These are phyloP conservation scores for Tolypocladium cylindrosporum DNA, from an alignment of 2,329 filamentous ascomycete species.

Conservation along the genomic window DNA sequence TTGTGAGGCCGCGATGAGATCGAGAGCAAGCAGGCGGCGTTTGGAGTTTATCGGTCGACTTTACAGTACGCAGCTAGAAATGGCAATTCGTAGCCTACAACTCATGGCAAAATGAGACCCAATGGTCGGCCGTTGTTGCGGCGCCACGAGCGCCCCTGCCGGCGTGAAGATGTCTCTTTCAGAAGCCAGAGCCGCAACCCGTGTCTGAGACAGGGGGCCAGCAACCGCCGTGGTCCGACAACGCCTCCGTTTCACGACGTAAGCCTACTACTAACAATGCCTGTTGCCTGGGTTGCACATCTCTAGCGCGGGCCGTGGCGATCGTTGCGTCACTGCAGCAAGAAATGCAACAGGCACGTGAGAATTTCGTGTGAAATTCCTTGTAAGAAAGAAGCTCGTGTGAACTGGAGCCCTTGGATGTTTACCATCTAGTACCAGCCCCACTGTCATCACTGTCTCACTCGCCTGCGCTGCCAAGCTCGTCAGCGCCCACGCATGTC, in stretches of 20 bases:
- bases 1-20: neutral
- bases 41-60: neutral
- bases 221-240: too few relatives aligned
- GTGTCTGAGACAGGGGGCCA: neutral
- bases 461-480: neutral
- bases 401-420: neutral
- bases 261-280: neutral
- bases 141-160: neutral
- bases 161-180: neutral
- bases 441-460: neutral
- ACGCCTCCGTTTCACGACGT: neutral
- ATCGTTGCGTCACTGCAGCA: neutral
- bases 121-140: neutral
- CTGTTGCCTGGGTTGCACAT: neutral
- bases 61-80: neutral
- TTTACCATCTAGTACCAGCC: neutral
- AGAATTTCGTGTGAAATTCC: too few relatives aligned
- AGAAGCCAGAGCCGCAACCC: neutral
- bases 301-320: too few relatives aligned
- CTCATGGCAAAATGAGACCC: neutral
- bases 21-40: neutral
- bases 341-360: neutral
- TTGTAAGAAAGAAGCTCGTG: neutral
- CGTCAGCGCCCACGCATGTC: conserved; percentile 4
- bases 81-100: too few relatives aligned